Conservation (phyloP, 2,329 filamentous ascomycete genomes). For the Beauveria rudraprayagi region DNA sequence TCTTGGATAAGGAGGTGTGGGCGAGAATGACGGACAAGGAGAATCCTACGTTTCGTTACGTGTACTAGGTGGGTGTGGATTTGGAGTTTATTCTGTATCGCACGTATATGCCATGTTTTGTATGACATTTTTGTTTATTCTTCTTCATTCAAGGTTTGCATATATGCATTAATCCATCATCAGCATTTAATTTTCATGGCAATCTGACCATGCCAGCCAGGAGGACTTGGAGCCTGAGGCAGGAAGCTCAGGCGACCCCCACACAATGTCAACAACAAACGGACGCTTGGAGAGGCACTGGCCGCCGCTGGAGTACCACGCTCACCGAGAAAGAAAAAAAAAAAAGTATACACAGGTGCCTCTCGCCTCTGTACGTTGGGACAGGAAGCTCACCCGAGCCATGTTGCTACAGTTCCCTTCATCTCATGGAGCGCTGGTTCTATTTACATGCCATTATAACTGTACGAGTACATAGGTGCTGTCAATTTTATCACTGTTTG, state of each 20-base stretch:
- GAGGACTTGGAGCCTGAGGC: too few relatives aligned
- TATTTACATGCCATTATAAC: too few relatives aligned
- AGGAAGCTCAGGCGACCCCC: not conserved
- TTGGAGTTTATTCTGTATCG: not conserved
- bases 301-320: too few relatives aligned
- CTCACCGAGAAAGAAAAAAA: too few relatives aligned
- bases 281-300: not conserved
- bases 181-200: not conserved
- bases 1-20: conserved; percentile 35
- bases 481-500: too few relatives aligned
- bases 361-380: too few relatives aligned
- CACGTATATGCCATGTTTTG: not conserved
- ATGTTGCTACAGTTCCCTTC: too few relatives aligned
- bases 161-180: not conserved
- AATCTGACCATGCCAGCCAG: too few relatives aligned
- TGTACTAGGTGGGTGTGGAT: conserved; percentile 23
- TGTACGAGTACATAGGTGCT: too few relatives aligned
- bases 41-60: conserved; percentile 49
- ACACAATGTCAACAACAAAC: not conserved
- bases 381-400: too few relatives aligned
- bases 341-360: too few relatives aligned
- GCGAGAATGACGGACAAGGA: conserved; percentile 46
- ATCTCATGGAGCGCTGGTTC: too few relatives aligned
- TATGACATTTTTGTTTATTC: not conserved
- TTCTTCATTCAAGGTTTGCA: not conserved